A percentile compares a stretch with the other conserved stretches of the same genome.
phyloP scores from a whole-genome alignment of 2,329 filamentous ascomycete species.

The Sclerotinia subarctica region DNA sequence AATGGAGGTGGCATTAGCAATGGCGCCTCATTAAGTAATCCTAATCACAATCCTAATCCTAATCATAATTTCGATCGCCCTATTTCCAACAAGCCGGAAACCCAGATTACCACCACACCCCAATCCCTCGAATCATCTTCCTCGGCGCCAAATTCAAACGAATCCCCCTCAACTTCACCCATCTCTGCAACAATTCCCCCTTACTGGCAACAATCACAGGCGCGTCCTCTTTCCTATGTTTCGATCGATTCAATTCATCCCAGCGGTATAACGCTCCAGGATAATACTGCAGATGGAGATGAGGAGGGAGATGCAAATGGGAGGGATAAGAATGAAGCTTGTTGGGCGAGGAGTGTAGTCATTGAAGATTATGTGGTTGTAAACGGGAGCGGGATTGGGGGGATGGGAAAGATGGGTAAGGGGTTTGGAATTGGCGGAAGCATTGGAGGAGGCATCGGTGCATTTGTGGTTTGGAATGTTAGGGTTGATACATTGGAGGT shows the following conservation, averaged over 20 bases:
- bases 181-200: conserved; percentile 39
- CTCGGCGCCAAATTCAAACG: neutral
- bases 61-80: neutral
- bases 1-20: conserved; percentile 25
- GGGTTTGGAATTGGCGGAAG: neutral
- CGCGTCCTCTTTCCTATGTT: conserved; percentile 41
- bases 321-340: conserved; percentile 48
- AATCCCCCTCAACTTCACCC: conserved; percentile 1
- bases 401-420: neutral
- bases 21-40: conserved; percentile 15
- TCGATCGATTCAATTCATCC: conserved; percentile 48
- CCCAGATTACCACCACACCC: neutral
- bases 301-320: conserved; percentile 37
- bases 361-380: conserved; percentile 57
- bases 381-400: conserved; percentile 33
- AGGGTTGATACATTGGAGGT: conserved; percentile 82
- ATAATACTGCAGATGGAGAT: conserved; percentile 49
- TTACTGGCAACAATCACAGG: conserved; percentile 42
- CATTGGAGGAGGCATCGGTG: conserved; percentile 50
- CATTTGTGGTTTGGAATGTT: conserved; percentile 94
- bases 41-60: neutral
- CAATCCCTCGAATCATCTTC: neutral
- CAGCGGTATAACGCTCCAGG: conserved; percentile 58
- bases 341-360: conserved; percentile 63
- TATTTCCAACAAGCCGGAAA: neutral